Evolutionary conservation across 2,329 filamentous ascomycete species (phyloP).

Genomic region (Trichoderma sp.): DNA sequence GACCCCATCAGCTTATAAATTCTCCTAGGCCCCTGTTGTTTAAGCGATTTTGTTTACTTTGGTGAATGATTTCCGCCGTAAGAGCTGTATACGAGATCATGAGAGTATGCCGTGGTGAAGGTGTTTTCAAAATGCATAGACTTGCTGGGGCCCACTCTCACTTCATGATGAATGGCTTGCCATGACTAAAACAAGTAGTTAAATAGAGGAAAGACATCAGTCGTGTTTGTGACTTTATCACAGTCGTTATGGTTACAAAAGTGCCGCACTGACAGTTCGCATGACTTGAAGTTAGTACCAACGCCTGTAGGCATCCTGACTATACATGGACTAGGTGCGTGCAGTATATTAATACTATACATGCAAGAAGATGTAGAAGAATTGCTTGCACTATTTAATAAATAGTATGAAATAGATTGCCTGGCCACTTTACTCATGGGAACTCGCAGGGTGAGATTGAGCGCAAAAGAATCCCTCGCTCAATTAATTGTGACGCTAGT

Average conservation of each 20-base stretch:
- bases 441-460: background rate
- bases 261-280: background rate
- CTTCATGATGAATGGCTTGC: background rate
- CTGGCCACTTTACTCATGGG: background rate
- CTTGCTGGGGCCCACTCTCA: background rate
- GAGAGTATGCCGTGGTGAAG: background rate
- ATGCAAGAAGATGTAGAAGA: background rate
- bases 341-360: background rate
- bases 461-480: background rate
- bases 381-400: background rate
- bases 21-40: background rate
- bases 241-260: background rate
- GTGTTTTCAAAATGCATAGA: background rate
- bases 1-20: background rate
- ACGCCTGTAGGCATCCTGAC: background rate
- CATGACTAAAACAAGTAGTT: background rate
- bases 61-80: background rate
- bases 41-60: background rate
- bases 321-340: background rate
- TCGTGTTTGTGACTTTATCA: background rate
- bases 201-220: background rate
- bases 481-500: background rate
- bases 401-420: background rate
- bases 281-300: background rate
- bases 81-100: background rate